Evolutionary conservation across 768 basidiomycete genomes (phyloP).

Genomic region (Leccinum obscurum): DNA sequence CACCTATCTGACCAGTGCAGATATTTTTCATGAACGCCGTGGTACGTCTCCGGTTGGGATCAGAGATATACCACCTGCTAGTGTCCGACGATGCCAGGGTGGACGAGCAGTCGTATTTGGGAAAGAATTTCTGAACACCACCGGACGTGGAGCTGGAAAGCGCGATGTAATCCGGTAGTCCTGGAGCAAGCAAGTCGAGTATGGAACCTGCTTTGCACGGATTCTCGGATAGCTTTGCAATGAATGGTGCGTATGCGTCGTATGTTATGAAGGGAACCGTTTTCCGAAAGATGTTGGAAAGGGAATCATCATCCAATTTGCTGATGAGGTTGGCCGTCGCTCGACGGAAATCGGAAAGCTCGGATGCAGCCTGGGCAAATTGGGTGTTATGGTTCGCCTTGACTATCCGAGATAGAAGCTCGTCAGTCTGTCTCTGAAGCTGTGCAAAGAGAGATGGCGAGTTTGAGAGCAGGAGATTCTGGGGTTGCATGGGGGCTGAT

Average conservation of each 20-base stretch:
- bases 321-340: no score
- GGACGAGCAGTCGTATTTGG: no score
- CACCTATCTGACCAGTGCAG: neutral
- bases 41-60: constrained; percentile 6
- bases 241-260: constrained; percentile 16
- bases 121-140: no score
- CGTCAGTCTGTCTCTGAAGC: no score
- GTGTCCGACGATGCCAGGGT: neutral
- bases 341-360: no score
- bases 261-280: constrained; percentile 17
- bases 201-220: neutral
- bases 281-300: constrained; percentile 7
- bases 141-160: constrained; percentile 4
- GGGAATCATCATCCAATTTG: no score
- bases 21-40: constrained; percentile 2
- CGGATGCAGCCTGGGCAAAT: no score
- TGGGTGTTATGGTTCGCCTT: no score
- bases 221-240: constrained; percentile 10
- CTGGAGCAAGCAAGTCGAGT: constrained; percentile 4
- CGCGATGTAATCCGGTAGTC: constrained; percentile 21
- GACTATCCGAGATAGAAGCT: no score
- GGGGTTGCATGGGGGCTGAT: no score
- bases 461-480: neutral
- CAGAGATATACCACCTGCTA: neutral
- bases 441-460: neutral